Evolutionary conservation across 2,329 filamentous ascomycete species (phyloP), one percentile per base, ranked within the genome.

Genomic region (Diaporthe sp.): DNA sequence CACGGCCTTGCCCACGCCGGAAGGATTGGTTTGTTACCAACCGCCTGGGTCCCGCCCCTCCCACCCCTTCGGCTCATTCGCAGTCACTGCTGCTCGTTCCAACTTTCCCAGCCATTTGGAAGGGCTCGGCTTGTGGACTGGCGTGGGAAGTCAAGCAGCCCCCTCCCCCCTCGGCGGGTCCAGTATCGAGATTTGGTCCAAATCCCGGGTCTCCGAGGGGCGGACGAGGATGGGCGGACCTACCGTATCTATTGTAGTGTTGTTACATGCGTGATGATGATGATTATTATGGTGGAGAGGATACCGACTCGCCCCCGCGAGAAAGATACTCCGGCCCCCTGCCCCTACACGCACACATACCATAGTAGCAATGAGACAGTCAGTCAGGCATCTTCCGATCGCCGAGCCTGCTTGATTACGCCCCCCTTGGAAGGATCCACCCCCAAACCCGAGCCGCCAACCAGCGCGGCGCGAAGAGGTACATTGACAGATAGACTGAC

Each of bases 41-140:
- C 33, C 22, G 33, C 64, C 47, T 68, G 64, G 64, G 64, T 68
- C 30, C 64, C 60, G 40, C 60, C 60, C 38, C 38, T 61, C 35
- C 15, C n/a, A 22, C 38, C 55, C 19, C 55, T 50, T 28, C 30
- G 28, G 19, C 30, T 35, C 19, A 28, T 30, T 47, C 13, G 40
- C 60, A 45, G 33, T 47, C 12, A n/a, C 25, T 28, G 35, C 35
- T 38, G 35, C 35, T 10, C 17, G 22, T 10, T 25, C 35, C 25
- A 35, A 19, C 3, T 47, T 22, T 33, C 28, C 60, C 61, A 38
- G 61, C 61, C 61, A 33, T 19, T 35, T 45, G 45, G 58, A 30
- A 9, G 45, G 47, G 33, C 64, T 68, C 30, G 45, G 64, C 28
- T 68, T 55, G 2, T 60, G 33, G 33, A n/a, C 55, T 40, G 47